A percentile compares a stretch with the other conserved stretches of the same genome.
Conservation (phyloP, 257 asterid species). For the Verbascum thapsus region DNA sequence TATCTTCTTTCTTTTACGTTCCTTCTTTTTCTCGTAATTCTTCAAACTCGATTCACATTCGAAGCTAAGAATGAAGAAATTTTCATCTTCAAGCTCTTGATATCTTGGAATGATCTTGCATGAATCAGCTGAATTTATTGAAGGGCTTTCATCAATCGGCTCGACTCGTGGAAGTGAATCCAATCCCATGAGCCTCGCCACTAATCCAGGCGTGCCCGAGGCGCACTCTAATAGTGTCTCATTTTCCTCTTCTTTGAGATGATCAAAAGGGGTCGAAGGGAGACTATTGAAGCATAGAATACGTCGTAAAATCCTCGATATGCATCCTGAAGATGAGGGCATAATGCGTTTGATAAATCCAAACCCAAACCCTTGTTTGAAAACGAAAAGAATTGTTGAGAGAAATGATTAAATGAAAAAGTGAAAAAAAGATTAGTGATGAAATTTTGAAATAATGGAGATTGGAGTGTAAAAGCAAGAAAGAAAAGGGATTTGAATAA, state of each 20-base stretch:
- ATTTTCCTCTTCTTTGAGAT: conserved; percentile 11
- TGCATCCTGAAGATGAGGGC: conserved; percentile 41
- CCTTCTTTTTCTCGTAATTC: too few species aligned
- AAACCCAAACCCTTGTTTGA: neutral
- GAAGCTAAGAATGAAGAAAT: conserved; percentile 67
- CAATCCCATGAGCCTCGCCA: conserved; percentile 76
- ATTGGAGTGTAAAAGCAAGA: conserved; percentile 27
- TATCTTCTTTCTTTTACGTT: conserved; percentile 32
- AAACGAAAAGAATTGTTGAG: neutral
- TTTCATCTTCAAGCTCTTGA: conserved; percentile 62
- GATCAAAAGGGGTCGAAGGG: conserved; percentile 39
- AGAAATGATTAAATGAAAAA: conserved; percentile 26
- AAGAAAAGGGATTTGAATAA: conserved; percentile 42
- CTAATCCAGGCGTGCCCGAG: conserved; percentile 42
- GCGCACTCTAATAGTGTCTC: conserved; percentile 9
- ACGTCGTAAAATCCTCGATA: conserved; percentile 53
- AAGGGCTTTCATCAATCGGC: conserved; percentile 35
- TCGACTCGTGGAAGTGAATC: conserved; percentile 46
- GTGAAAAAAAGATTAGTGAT: conserved; percentile 18
- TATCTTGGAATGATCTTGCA: conserved; percentile 39
- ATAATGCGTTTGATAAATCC: conserved; percentile 42
- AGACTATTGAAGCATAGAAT: conserved; percentile 56
- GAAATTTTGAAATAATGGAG: conserved; percentile 36
- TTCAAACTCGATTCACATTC: too few species aligned
- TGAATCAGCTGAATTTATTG: conserved; percentile 32